A percentile compares a stretch with the other conserved stretches of the same genome.
phyloP scores from a whole-genome alignment of 257 asterid species.

The Mentha longifolia region DNA sequence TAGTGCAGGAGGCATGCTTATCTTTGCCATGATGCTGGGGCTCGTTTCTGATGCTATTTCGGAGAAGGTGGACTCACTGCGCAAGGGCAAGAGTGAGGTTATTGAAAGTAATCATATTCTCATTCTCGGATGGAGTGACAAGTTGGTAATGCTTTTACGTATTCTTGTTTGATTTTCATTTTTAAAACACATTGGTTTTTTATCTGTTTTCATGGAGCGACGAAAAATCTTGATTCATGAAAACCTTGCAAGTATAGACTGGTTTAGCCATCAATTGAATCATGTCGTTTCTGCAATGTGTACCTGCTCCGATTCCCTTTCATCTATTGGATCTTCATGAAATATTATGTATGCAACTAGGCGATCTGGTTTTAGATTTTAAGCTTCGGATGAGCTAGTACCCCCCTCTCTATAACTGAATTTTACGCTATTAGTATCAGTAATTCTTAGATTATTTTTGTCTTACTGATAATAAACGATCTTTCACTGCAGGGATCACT shows the following conservation, averaged over 20 bases:
- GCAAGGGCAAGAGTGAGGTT: conserved; percentile 99
- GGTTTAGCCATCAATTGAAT: conserved; percentile 14
- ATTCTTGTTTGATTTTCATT: conserved; percentile 9
- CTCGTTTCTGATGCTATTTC: conserved; percentile 99
- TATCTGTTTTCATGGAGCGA: conserved; percentile 27
- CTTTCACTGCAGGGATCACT: conserved; percentile 80
- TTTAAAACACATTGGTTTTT: conserved; percentile 26
- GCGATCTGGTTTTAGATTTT: conserved; percentile 7
- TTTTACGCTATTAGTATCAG: conserved; percentile 3
- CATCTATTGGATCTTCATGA: too few species aligned
- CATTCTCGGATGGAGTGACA: conserved; percentile 99
- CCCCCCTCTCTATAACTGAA: conserved; percentile 4
- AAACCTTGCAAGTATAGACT: conserved; percentile 19
- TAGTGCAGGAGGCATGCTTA: conserved; percentile 97
- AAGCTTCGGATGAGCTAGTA: conserved; percentile 19
- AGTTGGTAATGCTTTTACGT: conserved; percentile 64
- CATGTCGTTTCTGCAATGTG: neutral
- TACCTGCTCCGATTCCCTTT: conserved; percentile 19
- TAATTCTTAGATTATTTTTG: neutral
- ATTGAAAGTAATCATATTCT: conserved; percentile 91
- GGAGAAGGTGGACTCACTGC: conserved; percentile 91
- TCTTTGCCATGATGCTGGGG: conserved; percentile 99
- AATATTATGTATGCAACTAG: conserved; percentile 2
- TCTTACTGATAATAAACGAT: conserved; percentile 28
- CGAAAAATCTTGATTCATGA: conserved; percentile 13